These are phyloP conservation scores for Talaromyces proteolyticus DNA, from an alignment of 495 filamentous ascomycete species.

Conservation along the genomic window DNA sequence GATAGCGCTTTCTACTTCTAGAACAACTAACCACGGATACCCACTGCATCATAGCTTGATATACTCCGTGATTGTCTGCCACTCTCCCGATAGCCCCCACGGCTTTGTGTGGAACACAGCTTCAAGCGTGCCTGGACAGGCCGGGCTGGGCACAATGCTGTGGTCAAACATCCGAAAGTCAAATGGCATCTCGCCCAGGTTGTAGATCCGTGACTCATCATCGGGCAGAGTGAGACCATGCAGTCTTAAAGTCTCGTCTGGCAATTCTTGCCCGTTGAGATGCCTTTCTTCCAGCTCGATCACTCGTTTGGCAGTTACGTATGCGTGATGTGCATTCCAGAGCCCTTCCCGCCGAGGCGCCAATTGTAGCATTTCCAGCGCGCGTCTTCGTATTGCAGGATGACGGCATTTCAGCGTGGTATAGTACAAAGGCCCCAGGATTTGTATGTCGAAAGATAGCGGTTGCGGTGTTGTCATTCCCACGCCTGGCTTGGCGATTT, in stretches of 20 bases:
- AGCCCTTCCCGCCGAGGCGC: conserved; percentile 45
- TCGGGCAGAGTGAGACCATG: not conserved
- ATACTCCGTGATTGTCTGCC: not conserved
- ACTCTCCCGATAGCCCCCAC: not conserved
- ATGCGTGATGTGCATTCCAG: conserved; percentile 22
- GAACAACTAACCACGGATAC: not conserved
- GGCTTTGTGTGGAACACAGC: not conserved
- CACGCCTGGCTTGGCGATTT: not conserved
- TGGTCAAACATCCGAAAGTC: not conserved
- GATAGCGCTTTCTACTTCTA: not conserved
- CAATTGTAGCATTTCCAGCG: conserved; percentile 29
- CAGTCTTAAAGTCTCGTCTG: not conserved
- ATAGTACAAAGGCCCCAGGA: conserved; percentile 36
- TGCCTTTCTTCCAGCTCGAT: not conserved
- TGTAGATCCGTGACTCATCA: not conserved
- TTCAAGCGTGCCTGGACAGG: not conserved
- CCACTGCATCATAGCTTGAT: not conserved
- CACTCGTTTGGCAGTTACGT: not conserved
- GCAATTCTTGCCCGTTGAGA: not conserved
- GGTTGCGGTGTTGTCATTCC: not conserved
- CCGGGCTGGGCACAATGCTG: not conserved
- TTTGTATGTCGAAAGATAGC: not conserved
- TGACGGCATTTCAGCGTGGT: conserved; percentile 48
- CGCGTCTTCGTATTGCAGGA: conserved; percentile 31
- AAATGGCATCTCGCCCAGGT: not conserved